Evolutionary conservation across 2,329 filamentous ascomycete genomes (phyloP).

Genomic region (Byssothecium circinans): DNA sequence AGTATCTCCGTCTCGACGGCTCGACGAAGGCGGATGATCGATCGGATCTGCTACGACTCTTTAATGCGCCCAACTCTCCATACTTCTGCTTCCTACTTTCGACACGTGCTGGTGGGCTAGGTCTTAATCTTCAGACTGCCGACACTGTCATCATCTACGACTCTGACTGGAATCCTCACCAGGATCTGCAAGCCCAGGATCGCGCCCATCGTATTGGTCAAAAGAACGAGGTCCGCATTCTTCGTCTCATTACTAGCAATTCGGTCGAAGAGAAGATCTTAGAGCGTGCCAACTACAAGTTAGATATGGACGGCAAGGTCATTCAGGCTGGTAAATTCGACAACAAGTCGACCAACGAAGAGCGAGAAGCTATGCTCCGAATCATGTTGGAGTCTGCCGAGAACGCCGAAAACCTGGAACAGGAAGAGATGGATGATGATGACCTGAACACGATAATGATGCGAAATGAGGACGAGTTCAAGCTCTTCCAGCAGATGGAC

Average conservation of each 20-base stretch:
- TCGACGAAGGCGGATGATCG: constrained; percentile 97
- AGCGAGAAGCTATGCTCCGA: constrained; percentile 94
- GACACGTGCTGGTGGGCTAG: constrained; percentile 95
- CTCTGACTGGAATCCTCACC: constrained; percentile 99
- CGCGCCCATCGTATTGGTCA: constrained; percentile 99
- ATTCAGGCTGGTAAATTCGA: constrained; percentile 99
- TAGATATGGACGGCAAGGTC: constrained; percentile 99
- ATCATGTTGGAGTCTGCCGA: constrained; percentile 84
- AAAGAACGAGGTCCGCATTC: constrained; percentile 97
- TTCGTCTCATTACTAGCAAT: constrained; percentile 92
- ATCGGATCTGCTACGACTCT: constrained; percentile 82
- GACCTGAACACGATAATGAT: constrained; percentile 95
- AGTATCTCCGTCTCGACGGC: constrained; percentile 91
- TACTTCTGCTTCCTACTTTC: constrained; percentile 99
- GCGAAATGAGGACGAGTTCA: constrained; percentile 78
- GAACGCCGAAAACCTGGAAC: constrained; percentile 70
- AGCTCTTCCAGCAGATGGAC: constrained; percentile 80
- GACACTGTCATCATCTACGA: constrained; percentile 99
- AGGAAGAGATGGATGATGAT: constrained; percentile 98
- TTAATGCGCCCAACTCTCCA: constrained; percentile 86
- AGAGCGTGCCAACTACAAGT: constrained; percentile 93
- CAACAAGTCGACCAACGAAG: constrained; percentile 98
- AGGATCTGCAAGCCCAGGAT: constrained; percentile 98
- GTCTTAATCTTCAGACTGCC: constrained; percentile 94
- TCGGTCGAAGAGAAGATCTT: constrained; percentile 99